These are phyloP conservation scores for Populus tomentosa DNA, from an alignment of 441 rosid species.

Conservation along the genomic window DNA sequence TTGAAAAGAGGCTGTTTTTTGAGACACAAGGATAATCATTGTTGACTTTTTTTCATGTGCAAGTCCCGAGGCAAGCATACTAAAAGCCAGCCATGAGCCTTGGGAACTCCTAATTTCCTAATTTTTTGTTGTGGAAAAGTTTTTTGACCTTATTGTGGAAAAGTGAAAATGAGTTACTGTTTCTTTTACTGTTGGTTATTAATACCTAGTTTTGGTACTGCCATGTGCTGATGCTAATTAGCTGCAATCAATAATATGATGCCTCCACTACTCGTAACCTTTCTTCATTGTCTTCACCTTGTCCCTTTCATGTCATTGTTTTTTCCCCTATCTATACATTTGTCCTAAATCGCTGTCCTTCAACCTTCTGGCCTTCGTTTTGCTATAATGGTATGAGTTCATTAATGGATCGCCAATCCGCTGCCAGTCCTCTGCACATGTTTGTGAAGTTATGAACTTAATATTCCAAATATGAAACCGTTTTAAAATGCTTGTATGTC, in stretches of 20 bases:
- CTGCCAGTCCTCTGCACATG: not conserved
- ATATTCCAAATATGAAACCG: not conserved
- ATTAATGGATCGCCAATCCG: not conserved
- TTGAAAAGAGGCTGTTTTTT: not conserved
- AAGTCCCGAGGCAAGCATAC: too few species aligned
- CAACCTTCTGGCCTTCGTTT: not conserved
- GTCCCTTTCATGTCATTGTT: not conserved
- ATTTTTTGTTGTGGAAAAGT: too few species aligned
- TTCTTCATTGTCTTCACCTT: not conserved
- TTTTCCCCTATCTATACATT: not conserved
- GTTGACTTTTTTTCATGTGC: too few species aligned
- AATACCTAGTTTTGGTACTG: not conserved
- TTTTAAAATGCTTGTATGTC: slow-evolving; percentile 1
- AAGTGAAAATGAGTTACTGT: too few species aligned
- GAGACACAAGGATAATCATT: too few species aligned
- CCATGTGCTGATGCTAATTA: not conserved
- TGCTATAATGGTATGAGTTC: not conserved
- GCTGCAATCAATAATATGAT: not conserved
- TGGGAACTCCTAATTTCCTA: too few species aligned
- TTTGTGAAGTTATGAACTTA: not conserved
- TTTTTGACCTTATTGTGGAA: too few species aligned
- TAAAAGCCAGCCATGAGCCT: too few species aligned
- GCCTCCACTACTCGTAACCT: not conserved
- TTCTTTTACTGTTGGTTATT: too few species aligned
- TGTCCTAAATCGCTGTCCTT: not conserved